phyloP scores from a whole-genome alignment of 129 eudicot genomes.

The Centaurea solstitialis region DNA sequence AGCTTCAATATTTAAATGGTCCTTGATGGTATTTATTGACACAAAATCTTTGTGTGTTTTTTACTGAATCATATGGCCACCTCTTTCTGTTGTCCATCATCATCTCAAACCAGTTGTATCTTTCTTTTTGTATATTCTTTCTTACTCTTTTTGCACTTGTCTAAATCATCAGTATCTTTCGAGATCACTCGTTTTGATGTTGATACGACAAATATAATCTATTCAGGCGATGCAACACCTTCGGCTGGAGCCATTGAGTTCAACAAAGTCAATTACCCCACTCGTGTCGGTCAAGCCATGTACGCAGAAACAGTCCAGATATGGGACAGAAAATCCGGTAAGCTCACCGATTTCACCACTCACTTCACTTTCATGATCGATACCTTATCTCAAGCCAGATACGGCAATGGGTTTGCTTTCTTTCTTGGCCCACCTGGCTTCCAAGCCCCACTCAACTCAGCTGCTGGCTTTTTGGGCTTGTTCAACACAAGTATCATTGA shows the following conservation, averaged over 20 bases:
- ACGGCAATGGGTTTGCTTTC: conserved; percentile 33
- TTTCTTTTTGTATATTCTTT: conserved; percentile 10
- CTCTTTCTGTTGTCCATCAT: conserved; percentile 7
- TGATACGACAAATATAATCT: conserved; percentile 27
- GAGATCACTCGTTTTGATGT: conserved; percentile 25
- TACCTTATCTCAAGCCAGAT: not conserved
- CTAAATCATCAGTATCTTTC: conserved; percentile 26
- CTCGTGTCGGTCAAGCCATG: conserved; percentile 43
- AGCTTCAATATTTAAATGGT: not conserved
- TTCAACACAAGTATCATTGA: not conserved
- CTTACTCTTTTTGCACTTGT: conserved; percentile 26
- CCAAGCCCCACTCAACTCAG: not conserved
- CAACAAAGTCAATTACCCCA: conserved; percentile 16
- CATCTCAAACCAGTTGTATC: not conserved
- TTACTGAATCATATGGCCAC: conserved; percentile 25
- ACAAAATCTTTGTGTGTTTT: not conserved
- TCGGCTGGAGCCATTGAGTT: conserved; percentile 40
- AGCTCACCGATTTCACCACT: conserved; percentile 24
- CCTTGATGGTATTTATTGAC: not conserved
- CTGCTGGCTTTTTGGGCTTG: conserved; percentile 19
- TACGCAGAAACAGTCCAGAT: conserved; percentile 23
- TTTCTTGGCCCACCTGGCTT: conserved; percentile 29
- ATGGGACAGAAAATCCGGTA: conserved; percentile 25
- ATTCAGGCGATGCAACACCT: conserved; percentile 42
- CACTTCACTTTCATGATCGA: conserved; percentile 26